Base-by-base conservation (phyloP, 176 grass and related monocot species). In the Zoysia japonica region DNA sequence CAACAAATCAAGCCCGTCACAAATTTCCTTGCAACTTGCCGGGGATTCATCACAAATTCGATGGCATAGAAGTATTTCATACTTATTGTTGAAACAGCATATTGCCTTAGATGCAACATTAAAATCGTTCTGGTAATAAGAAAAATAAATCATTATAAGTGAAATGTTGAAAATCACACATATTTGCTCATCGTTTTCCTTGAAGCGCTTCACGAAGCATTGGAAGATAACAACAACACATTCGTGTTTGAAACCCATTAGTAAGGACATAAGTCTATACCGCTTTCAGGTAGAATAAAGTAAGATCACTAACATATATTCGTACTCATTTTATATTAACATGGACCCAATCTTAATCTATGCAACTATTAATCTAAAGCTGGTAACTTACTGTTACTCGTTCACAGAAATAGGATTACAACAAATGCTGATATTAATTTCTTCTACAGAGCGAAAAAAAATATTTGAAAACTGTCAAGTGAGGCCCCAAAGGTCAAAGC, bases 401-500 rank as follows among this genome's bases (percentile, higher is more conserved):
- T 65, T 47, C 66, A 64, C 39, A 79, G 8, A 65, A 75, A 40
- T 28, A 84, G 36, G 47, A 19, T 50, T 16, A 53, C 57, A 71
- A 44, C 56, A 76, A 51, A 80, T 49, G 17, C 35, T 16, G 2
- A 43, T 44, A 71, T 65, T 35, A 68, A 42, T 68, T 55, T 79
- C 63, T 55, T 55, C 77, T 79, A 79, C 51, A 43, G 2, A 9
- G 19, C 40, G 65, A 28, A 11, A 0, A 3, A 11, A 3, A 10
- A 39, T 8, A 76, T 62, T 57, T 55, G 44, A 9, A 75, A 85
- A 53, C 20, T 9, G 56, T 61, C 20, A 9, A 36, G 19, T 71
- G 86, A 67, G 80, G 54, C 52, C 47, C 67, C 48, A 71, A 85
- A 49, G 39, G 45, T 81, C 61, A 88, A 72, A 78, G 20, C 28